phyloP scores from a whole-genome alignment of 169 alveolate genomes.

The Plasmodium chabaudi region DNA sequence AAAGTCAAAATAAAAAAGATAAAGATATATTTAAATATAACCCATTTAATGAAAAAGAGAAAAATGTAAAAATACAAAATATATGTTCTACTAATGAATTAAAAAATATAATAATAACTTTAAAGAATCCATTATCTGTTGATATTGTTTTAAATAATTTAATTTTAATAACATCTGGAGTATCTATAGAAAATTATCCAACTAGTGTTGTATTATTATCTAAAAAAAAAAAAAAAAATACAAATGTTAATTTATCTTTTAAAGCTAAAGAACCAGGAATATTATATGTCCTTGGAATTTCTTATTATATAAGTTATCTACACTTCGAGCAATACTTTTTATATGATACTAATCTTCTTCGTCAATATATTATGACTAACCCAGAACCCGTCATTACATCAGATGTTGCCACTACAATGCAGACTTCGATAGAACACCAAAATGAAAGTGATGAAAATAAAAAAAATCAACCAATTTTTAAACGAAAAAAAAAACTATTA shows the following conservation, averaged over 20 bases:
- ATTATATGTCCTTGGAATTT: constrained; percentile 40
- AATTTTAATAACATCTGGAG: constrained; percentile 37
- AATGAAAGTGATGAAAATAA: too few species aligned
- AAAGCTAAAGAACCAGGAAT: constrained; percentile 68
- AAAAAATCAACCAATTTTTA: too few species aligned
- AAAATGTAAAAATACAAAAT: constrained; percentile 33
- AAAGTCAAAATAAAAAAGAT: not conserved
- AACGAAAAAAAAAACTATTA: too few species aligned
- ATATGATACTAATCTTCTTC: constrained; percentile 17
- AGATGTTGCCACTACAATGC: too few species aligned
- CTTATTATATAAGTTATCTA: constrained; percentile 60
- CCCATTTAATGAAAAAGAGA: constrained; percentile 60
- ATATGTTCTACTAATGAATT: constrained; percentile 32
- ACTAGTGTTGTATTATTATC: constrained; percentile 39
- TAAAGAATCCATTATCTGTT: constrained; percentile 40
- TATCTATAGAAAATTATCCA: constrained; percentile 45
- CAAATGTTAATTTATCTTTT: constrained; percentile 39
- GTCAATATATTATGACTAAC: too few species aligned
- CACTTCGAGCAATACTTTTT: constrained; percentile 40
- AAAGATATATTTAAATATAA: constrained; percentile 62
- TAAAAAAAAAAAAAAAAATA: constrained; percentile 41
- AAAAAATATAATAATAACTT: constrained; percentile 36
- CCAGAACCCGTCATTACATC: not conserved
- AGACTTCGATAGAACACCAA: too few species aligned
- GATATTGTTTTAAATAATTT: constrained; percentile 46